Conservation (phyloP, 2,329 filamentous ascomycete genomes). For the Fusarium redolens region DNA sequence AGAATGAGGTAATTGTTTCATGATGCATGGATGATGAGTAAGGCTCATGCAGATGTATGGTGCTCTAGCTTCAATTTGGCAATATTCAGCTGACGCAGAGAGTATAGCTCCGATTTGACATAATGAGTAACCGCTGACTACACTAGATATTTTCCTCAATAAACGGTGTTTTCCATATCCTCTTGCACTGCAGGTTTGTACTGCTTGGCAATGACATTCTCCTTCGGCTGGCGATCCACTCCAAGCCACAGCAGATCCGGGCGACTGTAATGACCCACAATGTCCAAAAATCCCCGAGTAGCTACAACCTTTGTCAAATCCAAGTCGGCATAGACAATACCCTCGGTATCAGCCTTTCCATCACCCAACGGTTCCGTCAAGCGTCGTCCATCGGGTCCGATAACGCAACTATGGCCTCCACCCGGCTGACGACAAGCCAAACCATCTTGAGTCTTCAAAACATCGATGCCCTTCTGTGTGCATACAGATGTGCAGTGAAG, state of each 20-base stretch:
- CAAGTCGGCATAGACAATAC: slow-evolving; percentile 62
- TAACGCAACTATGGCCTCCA: slow-evolving; percentile 38
- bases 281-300: slow-evolving; percentile 54
- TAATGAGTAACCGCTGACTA: not conserved
- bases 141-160: not conserved
- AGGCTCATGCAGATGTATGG: not conserved
- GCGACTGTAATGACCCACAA: slow-evolving; percentile 50
- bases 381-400: slow-evolving; percentile 39
- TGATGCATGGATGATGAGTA: not conserved
- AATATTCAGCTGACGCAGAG: not conserved
- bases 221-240: slow-evolving; percentile 33
- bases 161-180: not conserved
- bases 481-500: slow-evolving; percentile 52
- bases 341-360: slow-evolving; percentile 49
- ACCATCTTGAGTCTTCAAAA: slow-evolving; percentile 56
- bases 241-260: slow-evolving; percentile 55
- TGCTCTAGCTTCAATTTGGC: not conserved
- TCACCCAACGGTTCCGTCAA: slow-evolving; percentile 28
- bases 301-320: slow-evolving; percentile 57
- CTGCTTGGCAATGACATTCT: slow-evolving; percentile 24
- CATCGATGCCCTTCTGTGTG: slow-evolving; percentile 52
- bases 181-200: slow-evolving; percentile 9
- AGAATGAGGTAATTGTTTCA: not conserved
- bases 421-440: slow-evolving; percentile 38
- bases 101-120: not conserved